phyloP scores from a whole-genome alignment of 164 flowering plant genomes.

The Chloranthus sessilifolius region DNA sequence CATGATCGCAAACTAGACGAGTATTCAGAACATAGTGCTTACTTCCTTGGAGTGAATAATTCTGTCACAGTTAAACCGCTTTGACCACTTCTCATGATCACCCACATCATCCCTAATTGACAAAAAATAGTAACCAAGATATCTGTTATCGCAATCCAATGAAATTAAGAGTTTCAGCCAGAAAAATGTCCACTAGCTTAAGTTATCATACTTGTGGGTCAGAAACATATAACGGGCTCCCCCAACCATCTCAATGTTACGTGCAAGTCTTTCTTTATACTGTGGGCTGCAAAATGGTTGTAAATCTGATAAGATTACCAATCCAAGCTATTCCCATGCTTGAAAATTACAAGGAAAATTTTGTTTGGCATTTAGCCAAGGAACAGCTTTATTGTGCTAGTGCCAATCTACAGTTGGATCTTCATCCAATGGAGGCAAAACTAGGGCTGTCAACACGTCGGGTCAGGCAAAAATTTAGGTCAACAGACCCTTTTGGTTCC shows the following conservation, averaged over 20 bases:
- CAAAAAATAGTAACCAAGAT: conserved; percentile 9
- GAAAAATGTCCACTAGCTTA: neutral
- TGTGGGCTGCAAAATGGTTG: conserved; percentile 48
- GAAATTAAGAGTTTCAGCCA: neutral
- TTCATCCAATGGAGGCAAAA: too few species aligned
- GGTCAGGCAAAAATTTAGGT: too few species aligned
- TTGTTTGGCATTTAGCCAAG: too few species aligned
- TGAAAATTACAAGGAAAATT: too few species aligned
- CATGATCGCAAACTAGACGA: too few species aligned
- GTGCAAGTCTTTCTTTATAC: conserved; percentile 39
- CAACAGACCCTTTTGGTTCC: too few species aligned
- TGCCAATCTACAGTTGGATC: too few species aligned
- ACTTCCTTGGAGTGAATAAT: conserved; percentile 45
- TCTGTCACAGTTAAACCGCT: conserved; percentile 37
- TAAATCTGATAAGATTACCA: too few species aligned
- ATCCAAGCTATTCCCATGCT: too few species aligned
- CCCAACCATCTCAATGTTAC: conserved; percentile 44
- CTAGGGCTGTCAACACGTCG: too few species aligned
- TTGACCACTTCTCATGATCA: conserved; percentile 57
- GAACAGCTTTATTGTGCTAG: too few species aligned
- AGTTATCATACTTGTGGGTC: conserved; percentile 41
- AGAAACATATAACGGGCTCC: conserved; percentile 64
- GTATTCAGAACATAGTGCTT: too few species aligned
- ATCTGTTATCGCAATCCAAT: neutral
- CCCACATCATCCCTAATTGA: conserved; percentile 55